Percentiles rank a stretch among this genome's conserved stretches.
Evolutionary conservation across 306 rosid genomes (phyloP).

Genomic region (Ziziphus jujuba): DNA sequence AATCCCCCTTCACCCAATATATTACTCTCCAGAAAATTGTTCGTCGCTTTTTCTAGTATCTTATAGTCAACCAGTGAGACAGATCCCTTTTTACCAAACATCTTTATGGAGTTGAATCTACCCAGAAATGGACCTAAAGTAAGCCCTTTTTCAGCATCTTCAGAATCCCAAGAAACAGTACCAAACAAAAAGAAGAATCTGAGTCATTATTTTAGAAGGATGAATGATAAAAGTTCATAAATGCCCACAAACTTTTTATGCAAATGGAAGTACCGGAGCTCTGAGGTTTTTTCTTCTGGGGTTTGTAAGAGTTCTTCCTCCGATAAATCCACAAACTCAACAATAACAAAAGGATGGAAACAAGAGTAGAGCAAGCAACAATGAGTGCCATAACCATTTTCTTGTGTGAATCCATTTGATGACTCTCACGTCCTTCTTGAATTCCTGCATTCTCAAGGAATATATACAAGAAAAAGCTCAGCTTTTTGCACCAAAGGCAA

Average conservation of each 20-base stretch:
- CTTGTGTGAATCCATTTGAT: conserved; percentile 48
- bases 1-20: conserved; percentile 89
- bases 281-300: conserved; percentile 38
- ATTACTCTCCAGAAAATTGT: conserved; percentile 62
- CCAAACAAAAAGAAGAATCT: conserved; percentile 12
- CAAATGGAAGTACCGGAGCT: conserved; percentile 37
- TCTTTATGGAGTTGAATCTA: conserved; percentile 51
- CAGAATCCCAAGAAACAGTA: conserved; percentile 25
- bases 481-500: conserved; percentile 10
- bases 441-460: conserved; percentile 40
- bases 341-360: conserved; percentile 39
- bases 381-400: conserved; percentile 51
- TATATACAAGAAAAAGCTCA: conserved; percentile 13
- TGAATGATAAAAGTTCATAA: background rate
- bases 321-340: conserved; percentile 59
- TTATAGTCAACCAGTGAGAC: conserved; percentile 66
- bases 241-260: conserved; percentile 10
- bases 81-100: conserved; percentile 58
- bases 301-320: conserved; percentile 37
- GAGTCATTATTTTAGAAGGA: conserved; percentile 27
- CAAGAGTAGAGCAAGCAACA: conserved; percentile 45
- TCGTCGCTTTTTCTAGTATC: conserved; percentile 65
- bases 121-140: conserved; percentile 46
- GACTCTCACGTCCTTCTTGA: conserved; percentile 36
- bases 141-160: conserved; percentile 75